phyloP scores from a whole-genome alignment of 2,329 filamentous ascomycete genomes.

The Penicillium corylophilum region DNA sequence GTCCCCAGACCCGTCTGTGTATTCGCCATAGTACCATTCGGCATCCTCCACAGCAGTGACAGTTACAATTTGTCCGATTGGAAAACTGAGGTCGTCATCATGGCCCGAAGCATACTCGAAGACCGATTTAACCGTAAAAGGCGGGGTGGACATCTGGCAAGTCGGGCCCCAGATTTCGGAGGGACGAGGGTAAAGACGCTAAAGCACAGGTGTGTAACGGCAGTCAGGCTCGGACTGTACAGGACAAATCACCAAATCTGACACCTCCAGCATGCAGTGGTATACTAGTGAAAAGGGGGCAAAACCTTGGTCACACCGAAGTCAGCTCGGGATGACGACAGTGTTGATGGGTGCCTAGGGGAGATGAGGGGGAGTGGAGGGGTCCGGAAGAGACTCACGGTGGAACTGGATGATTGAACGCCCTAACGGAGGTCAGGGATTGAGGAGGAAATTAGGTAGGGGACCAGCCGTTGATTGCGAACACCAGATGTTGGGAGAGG shows the following conservation, averaged over 20 bases:
- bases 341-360: slow-evolving; percentile 28
- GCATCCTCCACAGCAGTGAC: slow-evolving; percentile 89
- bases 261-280: slow-evolving; percentile 21
- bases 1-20: slow-evolving; percentile 70
- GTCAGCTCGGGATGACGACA: slow-evolving; percentile 31
- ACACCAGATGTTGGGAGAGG: slow-evolving; percentile 5
- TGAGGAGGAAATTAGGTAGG: slow-evolving; percentile 6
- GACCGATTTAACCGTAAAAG: slow-evolving; percentile 92
- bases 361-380: slow-evolving; percentile 22
- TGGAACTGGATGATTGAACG: slow-evolving; percentile 4
- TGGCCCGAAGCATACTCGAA: slow-evolving; percentile 93
- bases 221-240: slow-evolving; percentile 20
- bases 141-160: slow-evolving; percentile 64
- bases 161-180: slow-evolving; percentile 23
- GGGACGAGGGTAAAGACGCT: slow-evolving; percentile 27
- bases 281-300: not conserved
- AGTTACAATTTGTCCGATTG: slow-evolving; percentile 82
- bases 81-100: slow-evolving; percentile 91
- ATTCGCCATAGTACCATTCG: slow-evolving; percentile 92
- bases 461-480: slow-evolving; percentile 6
- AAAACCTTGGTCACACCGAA: slow-evolving; percentile 3
- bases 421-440: slow-evolving; percentile 10
- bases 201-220: slow-evolving; percentile 12
- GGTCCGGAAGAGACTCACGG: slow-evolving; percentile 14
- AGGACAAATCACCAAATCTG: slow-evolving; percentile 20